Evolutionary conservation across 2,329 filamentous ascomycete genomes (phyloP).

Genomic region (Chrysosporium queenslandicum): DNA sequence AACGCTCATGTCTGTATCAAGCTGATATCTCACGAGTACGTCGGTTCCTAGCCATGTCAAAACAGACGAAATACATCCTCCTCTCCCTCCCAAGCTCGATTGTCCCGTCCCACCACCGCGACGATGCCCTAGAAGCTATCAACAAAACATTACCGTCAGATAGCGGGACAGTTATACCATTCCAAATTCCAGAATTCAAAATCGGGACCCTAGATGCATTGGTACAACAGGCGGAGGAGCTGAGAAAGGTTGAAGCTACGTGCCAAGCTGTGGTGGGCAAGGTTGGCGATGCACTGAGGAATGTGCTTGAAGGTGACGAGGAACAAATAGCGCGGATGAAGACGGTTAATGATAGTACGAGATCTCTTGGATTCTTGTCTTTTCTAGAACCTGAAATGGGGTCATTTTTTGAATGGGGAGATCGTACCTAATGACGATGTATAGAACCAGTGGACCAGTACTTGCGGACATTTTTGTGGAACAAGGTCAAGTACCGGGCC

Average conservation of each 20-base stretch:
- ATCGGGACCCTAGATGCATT: slow-evolving; percentile 92
- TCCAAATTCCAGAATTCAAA: slow-evolving; percentile 88
- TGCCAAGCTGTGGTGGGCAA: slow-evolving; percentile 79
- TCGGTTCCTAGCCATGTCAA: slow-evolving; percentile 30
- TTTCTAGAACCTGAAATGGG: neutral
- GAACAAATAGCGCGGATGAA: slow-evolving; percentile 77
- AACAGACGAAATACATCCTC: slow-evolving; percentile 61
- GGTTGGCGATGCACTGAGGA: slow-evolving; percentile 74
- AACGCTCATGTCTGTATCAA: neutral
- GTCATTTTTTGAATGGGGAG: neutral
- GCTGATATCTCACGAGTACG: neutral
- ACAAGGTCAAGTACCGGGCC: slow-evolving; percentile 91
- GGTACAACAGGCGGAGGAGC: slow-evolving; percentile 90
- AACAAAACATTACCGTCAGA: slow-evolving; percentile 62
- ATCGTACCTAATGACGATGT: slow-evolving; percentile 9
- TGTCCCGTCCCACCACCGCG: slow-evolving; percentile 66
- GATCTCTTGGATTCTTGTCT: neutral
- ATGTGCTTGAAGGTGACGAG: slow-evolving; percentile 74
- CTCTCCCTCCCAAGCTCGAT: slow-evolving; percentile 84
- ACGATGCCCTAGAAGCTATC: slow-evolving; percentile 71
- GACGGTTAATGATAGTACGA: slow-evolving; percentile 83
- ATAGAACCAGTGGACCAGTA: slow-evolving; percentile 94
- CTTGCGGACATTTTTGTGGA: slow-evolving; percentile 81
- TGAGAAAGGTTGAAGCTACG: slow-evolving; percentile 71
- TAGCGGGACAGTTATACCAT: slow-evolving; percentile 64